Evolutionary conservation across 2,329 filamentous ascomycete species (phyloP).

Genomic region (Penicillium crustosum): DNA sequence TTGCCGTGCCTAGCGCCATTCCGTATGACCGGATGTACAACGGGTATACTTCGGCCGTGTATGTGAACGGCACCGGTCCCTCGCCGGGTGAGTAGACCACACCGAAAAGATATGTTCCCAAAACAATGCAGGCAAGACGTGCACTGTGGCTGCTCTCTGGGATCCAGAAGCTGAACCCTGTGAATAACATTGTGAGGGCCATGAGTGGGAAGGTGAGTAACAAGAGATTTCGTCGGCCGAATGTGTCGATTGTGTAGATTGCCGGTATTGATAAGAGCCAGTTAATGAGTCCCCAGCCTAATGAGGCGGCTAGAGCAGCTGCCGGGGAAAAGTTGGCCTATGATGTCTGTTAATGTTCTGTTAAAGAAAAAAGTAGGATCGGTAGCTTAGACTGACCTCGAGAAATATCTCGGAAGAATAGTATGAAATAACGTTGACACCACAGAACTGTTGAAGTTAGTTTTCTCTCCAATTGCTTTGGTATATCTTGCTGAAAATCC

Average conservation of each 20-base stretch:
- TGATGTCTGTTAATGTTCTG: background rate
- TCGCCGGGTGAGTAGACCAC: constrained; percentile 57
- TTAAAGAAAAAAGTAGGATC: background rate
- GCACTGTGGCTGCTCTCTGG: constrained; percentile 39
- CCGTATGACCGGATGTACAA: constrained; percentile 62
- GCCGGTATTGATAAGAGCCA: constrained; percentile 65
- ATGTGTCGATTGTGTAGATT: constrained; percentile 67
- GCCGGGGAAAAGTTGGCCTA: constrained; percentile 51
- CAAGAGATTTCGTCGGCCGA: constrained; percentile 64
- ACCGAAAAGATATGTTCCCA: constrained; percentile 48
- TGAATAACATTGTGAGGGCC: constrained; percentile 54
- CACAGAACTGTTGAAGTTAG: constrained; percentile 41
- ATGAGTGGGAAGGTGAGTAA: constrained; percentile 66
- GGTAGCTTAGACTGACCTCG: background rate
- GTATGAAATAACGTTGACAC: constrained; percentile 58
- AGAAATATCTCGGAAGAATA: constrained; percentile 63
- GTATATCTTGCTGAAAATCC: background rate
- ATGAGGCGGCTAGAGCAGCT: constrained; percentile 56
- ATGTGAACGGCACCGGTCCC: constrained; percentile 65
- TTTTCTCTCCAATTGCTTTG: background rate
- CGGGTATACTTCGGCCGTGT: constrained; percentile 66
- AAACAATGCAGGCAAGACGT: constrained; percentile 43
- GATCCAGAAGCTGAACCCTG: constrained; percentile 56
- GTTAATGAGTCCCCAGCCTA: constrained; percentile 64
- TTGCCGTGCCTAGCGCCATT: constrained; percentile 65